Evolutionary conservation across 345 rosid genomes (phyloP).

Genomic region (Eucalyptus urophylla): DNA sequence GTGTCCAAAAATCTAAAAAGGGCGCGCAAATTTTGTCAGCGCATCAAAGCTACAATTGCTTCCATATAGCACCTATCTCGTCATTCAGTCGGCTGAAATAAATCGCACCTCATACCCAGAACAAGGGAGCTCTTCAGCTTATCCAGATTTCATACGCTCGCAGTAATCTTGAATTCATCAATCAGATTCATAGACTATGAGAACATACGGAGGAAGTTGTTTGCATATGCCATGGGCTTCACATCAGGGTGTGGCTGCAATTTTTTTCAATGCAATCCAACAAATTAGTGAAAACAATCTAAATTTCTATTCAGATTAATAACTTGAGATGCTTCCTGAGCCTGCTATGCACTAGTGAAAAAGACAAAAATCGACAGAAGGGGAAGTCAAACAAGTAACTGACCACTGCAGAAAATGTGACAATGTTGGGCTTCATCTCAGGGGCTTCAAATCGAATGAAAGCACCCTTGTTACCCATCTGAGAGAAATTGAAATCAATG

Average conservation of each 20-base stretch:
- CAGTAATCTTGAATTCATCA: background rate
- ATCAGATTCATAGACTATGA: conserved; percentile 5
- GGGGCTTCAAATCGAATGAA: conserved; percentile 90
- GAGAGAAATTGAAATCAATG: background rate
- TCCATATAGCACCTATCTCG: background rate
- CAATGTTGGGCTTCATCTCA: conserved; percentile 80
- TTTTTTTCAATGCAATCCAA: background rate
- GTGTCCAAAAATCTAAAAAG: background rate
- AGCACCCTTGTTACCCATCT: conserved; percentile 99
- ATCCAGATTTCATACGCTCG: background rate
- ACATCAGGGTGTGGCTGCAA: conserved; percentile 94
- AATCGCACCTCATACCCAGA: background rate
- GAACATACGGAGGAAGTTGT: conserved; percentile 71
- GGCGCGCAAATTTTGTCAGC: background rate
- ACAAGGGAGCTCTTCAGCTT: background rate
- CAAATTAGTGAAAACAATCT: background rate
- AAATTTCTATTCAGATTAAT: background rate
- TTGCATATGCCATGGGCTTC: conserved; percentile 97
- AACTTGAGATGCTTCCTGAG: background rate
- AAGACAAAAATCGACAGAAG: background rate
- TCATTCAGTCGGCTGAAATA: background rate
- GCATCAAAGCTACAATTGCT: background rate
- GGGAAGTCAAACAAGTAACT: conserved; percentile 12
- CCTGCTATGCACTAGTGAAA: background rate
- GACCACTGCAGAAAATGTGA: conserved; percentile 94